Conservation (phyloP, 2,329 filamentous ascomycete species). For the Trichoderma oligosporum region DNA sequence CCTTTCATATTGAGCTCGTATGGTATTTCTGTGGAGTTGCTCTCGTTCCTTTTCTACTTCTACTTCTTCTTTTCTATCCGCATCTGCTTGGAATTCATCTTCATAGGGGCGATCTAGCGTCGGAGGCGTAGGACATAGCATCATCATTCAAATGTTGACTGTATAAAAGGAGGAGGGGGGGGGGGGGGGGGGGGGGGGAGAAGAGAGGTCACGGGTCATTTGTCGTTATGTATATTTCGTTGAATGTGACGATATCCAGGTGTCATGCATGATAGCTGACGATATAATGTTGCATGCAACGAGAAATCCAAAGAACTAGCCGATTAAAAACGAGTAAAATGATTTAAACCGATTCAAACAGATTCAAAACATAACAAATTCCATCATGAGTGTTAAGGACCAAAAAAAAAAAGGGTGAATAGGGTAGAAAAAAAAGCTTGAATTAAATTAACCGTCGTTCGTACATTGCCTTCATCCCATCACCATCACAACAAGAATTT, state of each 20-base stretch:
- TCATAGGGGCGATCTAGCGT: conserved; percentile 3
- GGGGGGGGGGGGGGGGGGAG: neutral
- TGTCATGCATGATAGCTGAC: neutral
- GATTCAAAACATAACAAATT: no score
- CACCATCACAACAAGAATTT: conserved; percentile 15
- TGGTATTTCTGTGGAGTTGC: neutral
- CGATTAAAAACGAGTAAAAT: no score
- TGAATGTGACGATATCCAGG: neutral
- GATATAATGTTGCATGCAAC: conserved; percentile 2
- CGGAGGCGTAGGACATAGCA: conserved; percentile 11
- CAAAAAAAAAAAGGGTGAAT: neutral
- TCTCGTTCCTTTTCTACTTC: neutral
- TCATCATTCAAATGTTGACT: conserved; percentile 10
- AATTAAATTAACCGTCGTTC: conserved; percentile 8
- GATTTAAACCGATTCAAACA: no score
- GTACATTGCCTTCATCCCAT: conserved; percentile 6
- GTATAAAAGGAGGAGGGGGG: neutral
- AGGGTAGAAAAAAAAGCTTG: neutral
- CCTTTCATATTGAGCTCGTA: neutral
- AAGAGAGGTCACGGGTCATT: neutral
- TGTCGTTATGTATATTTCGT: conserved; percentile 4
- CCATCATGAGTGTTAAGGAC: no score
- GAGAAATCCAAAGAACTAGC: neutral
- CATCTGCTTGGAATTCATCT: conserved; percentile 8
- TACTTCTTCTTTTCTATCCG: neutral